Base-by-base conservation (phyloP, 148 eudicot genomes). In the Spergularia marina region DNA sequence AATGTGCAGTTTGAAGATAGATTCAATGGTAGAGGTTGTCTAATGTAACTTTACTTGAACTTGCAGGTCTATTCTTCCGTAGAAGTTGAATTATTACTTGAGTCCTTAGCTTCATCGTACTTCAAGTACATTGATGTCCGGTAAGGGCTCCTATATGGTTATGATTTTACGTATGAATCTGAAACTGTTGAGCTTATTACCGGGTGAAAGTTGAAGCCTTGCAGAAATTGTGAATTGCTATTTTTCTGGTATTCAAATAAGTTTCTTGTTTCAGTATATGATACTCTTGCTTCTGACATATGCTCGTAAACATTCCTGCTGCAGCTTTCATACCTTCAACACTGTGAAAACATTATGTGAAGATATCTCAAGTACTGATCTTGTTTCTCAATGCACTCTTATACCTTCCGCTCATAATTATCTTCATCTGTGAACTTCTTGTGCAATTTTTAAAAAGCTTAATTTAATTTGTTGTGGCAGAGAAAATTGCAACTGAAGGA, bases 91-190 rank as follows among this genome's bases (percentile, higher is more conserved):
- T 72, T 75, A 52, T 64, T 92, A 51, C 79, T 92, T 21, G 91
- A 92, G 77, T 74, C 86, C 53, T 85, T 94, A 58, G 85, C 83
- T 20, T 85, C 93, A 1, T 86, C 87, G 62, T 92, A 90, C 77
- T 90, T 94, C 83, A 90, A 90, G 78, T 94, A 86, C 81, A 79
- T 91, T 71, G 97, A 94, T 80, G 85, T 94, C 64, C 85, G 98
- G 98, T 94, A 92, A 72, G 92, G 36, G 76, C 39, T 69, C 23
- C 14, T 76, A n/a, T 76, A n/a, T 12, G 14, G 49, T 53, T 80
- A 13, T 23, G 56, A 63, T 44, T 54, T 12, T 40, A 21, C 23
- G 51, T 40, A 59, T 18, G 41, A 44, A 25, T 75, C 58, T 68
- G 57, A 60, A 20, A 53, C 47, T 60, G 36, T 18, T 62, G 15